phyloP scores from a whole-genome alignment of 805 yeast genomes.

The Barnettozyma californica region DNA sequence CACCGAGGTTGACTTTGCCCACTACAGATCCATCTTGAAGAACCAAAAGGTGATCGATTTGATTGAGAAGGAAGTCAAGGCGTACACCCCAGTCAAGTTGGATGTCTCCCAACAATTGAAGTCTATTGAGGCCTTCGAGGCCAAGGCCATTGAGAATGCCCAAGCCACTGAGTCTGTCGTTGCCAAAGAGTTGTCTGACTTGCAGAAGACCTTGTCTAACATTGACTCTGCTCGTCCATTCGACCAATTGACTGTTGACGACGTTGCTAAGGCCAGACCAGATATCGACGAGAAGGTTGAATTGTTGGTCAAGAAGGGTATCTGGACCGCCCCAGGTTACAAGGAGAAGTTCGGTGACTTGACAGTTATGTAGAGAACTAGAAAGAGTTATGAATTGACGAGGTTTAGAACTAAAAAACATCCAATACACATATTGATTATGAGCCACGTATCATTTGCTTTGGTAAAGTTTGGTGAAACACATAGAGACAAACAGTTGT shows the following conservation, averaged over 20 bases:
- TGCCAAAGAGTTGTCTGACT: constrained; percentile 74
- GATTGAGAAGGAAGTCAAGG: constrained; percentile 68
- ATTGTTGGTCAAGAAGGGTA: constrained; percentile 93
- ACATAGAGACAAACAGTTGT: too few species aligned
- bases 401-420: constrained; percentile 3
- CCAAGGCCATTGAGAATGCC: constrained; percentile 94
- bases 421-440: constrained; percentile 17
- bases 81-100: constrained; percentile 79
- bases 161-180: constrained; percentile 88
- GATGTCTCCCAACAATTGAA: constrained; percentile 87
- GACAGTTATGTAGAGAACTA: constrained; percentile 64
- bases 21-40: constrained; percentile 76
- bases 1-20: constrained; percentile 71
- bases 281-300: constrained; percentile 94
- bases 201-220: constrained; percentile 84
- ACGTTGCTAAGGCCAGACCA: constrained; percentile 92
- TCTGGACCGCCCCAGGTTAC: constrained; percentile 98
- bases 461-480: too few species aligned
- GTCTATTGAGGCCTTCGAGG: constrained; percentile 89
- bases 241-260: constrained; percentile 94
- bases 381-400: constrained; percentile 7
- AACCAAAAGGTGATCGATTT: constrained; percentile 75
- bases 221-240: constrained; percentile 97
- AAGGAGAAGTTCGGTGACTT: constrained; percentile 97
- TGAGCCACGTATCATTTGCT: not conserved